A percentile compares a stretch with the other conserved stretches of the same genome.
Conservation (phyloP, 179 eudicot species). For the Beta corolliflora region DNA sequence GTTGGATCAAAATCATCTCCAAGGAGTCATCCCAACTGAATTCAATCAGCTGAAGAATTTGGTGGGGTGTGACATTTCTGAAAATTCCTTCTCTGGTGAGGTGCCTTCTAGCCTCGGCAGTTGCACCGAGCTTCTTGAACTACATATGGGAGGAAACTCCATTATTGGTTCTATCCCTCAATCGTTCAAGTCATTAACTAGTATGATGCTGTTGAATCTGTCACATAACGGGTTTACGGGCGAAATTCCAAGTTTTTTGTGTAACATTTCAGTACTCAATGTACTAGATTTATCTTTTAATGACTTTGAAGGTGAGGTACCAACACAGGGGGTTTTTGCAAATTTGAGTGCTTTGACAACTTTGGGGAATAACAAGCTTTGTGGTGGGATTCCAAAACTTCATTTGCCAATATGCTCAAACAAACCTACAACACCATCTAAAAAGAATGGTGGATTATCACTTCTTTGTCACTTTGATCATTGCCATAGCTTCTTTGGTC, state of each 20-base stretch:
- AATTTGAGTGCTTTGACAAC: constrained; percentile 8
- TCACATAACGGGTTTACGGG: constrained; percentile 20
- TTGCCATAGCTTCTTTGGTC: background rate
- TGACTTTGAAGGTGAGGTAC: constrained; percentile 25
- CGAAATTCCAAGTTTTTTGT: constrained; percentile 5
- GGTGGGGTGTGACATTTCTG: background rate
- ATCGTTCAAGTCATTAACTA: constrained; percentile 14
- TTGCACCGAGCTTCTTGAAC: constrained; percentile 8
- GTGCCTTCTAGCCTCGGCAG: constrained; percentile 15
- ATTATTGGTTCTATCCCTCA: constrained; percentile 29
- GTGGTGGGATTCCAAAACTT: constrained; percentile 21
- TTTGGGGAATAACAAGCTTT: constrained; percentile 18
- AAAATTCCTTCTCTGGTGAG: constrained; percentile 11
- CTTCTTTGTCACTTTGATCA: background rate
- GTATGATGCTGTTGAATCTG: constrained; percentile 7
- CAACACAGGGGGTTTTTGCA: constrained; percentile 5
- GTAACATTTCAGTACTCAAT: constrained; percentile 5
- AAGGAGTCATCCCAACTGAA: constrained; percentile 22
- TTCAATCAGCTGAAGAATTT: background rate
- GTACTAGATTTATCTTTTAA: constrained; percentile 23
- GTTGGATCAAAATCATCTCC: constrained; percentile 6
- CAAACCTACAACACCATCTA: background rate
- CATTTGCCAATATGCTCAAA: constrained; percentile 15
- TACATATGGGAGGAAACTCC: constrained; percentile 10
- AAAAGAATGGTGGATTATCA: background rate